Conservation (phyloP, 768 basidiomycete species). For the Xerocomellus dryophilus region DNA sequence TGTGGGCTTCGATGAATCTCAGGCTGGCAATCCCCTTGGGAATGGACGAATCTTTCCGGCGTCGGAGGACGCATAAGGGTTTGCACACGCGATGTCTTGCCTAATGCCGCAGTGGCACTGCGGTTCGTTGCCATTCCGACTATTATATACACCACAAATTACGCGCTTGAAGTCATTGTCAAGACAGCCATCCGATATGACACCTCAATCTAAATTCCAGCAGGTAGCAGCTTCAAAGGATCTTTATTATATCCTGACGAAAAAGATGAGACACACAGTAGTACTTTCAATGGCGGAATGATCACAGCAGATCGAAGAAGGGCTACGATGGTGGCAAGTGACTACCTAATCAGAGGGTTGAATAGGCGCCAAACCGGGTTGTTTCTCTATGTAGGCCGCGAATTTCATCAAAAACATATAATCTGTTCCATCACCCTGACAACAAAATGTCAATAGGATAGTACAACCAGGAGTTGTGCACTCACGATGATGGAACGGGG, state of each 20-base stretch:
- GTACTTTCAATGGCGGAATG: not conserved
- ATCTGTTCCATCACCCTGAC: slow-evolving; percentile 27
- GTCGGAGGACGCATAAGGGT: not conserved
- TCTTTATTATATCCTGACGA: not conserved
- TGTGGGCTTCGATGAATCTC: not conserved
- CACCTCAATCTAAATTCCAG: too few relatives aligned
- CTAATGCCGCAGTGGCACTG: not conserved
- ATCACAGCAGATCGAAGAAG: not conserved
- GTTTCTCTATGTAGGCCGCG: slow-evolving; percentile 17
- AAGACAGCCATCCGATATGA: too few relatives aligned
- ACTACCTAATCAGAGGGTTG: slow-evolving; percentile 1
- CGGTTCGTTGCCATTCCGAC: too few relatives aligned
- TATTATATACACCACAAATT: not conserved
- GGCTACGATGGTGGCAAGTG: not conserved
- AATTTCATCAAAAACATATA: slow-evolving; percentile 15
- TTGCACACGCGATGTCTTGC: not conserved
- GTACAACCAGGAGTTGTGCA: not conserved
- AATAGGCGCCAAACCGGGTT: slow-evolving; percentile 14
- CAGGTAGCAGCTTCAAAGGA: not conserved
- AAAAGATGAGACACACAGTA: not conserved
- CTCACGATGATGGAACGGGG: slow-evolving; percentile 33
- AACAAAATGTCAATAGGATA: not conserved
- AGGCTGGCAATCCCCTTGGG: not conserved
- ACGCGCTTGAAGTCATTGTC: not conserved
- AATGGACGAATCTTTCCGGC: not conserved